Conservation (phyloP, 495 filamentous ascomycete genomes). For the Lasiosphaeria miniovina region DNA sequence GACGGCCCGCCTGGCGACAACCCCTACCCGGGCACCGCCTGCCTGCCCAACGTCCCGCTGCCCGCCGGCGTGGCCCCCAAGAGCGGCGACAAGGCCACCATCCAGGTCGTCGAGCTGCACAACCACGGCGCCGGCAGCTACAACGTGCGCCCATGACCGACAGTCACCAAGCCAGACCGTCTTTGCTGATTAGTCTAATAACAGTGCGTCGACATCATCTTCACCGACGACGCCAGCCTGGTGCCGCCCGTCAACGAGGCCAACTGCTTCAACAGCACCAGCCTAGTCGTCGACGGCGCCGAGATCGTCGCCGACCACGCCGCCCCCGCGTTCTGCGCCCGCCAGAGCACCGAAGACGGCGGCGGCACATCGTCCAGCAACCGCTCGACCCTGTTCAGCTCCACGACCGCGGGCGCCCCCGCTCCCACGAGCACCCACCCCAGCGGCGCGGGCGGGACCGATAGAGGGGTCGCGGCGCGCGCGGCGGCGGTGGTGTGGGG, state of each 20-base stretch:
- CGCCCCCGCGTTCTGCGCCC: too few relatives aligned
- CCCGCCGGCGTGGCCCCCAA: conserved; percentile 67
- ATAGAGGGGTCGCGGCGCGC: too few relatives aligned
- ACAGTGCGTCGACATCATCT: conserved; percentile 80
- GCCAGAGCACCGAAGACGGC: too few relatives aligned
- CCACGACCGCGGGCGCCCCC: too few relatives aligned
- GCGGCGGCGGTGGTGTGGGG: too few relatives aligned
- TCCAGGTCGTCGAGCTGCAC: conserved; percentile 82
- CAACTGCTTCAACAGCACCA: conserved; percentile 70
- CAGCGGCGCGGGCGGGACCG: too few relatives aligned
- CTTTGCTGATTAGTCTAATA: neutral
- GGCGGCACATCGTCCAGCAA: too few relatives aligned
- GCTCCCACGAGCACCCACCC: too few relatives aligned
- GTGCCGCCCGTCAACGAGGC: conserved; percentile 62
- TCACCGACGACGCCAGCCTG: conserved; percentile 60
- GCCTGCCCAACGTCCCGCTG: conserved; percentile 79
- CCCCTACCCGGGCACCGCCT: conserved; percentile 79
- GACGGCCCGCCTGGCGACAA: conserved; percentile 65
- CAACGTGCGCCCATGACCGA: conserved; percentile 59
- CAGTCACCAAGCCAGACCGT: too few relatives aligned
- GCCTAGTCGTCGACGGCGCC: neutral
- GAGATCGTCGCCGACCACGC: neutral
- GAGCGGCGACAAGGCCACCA: conserved; percentile 79
- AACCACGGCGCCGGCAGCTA: conserved; percentile 80
- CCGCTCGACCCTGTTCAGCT: too few relatives aligned